phyloP scores from a whole-genome alignment of 352 stramenopile genomes.

The Thraustotheca clavata region DNA sequence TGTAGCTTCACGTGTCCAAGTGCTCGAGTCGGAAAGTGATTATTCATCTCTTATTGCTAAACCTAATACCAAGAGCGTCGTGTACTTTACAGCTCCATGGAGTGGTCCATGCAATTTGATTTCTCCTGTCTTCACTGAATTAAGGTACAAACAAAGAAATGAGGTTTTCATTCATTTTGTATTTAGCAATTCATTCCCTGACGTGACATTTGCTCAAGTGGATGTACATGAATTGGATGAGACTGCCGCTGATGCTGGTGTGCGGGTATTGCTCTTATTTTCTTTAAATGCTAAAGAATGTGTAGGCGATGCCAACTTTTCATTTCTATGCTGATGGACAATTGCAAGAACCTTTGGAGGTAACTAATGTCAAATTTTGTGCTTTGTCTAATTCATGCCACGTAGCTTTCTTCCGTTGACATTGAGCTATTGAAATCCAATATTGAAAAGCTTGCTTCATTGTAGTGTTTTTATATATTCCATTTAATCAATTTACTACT shows the following conservation, averaged over 20 bases:
- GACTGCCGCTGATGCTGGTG: conserved; percentile 62
- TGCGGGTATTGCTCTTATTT: conserved; percentile 43
- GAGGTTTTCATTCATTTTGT: neutral
- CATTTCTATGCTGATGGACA: neutral
- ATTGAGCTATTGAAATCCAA: neutral
- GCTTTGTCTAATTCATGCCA: neutral
- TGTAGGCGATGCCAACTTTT: neutral
- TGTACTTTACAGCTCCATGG: conserved; percentile 87
- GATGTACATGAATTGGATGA: conserved; percentile 77
- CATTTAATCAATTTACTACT: too few relatives aligned
- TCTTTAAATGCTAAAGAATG: neutral
- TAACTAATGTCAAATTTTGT: neutral
- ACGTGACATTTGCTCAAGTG: conserved; percentile 75
- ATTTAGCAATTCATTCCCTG: neutral
- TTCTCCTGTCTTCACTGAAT: conserved; percentile 70
- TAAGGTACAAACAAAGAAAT: conserved; percentile 45
- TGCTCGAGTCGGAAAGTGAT: neutral
- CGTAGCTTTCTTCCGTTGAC: neutral
- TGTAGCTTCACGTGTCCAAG: neutral
- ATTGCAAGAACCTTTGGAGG: neutral
- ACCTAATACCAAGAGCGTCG: conserved; percentile 26
- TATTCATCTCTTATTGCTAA: neutral
- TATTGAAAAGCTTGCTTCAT: neutral
- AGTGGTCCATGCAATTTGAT: conserved; percentile 87
- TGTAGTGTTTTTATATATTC: neutral